Evolutionary conservation across 75 land plant genomes (phyloP).

Genomic region (Larix kaempferi): DNA sequence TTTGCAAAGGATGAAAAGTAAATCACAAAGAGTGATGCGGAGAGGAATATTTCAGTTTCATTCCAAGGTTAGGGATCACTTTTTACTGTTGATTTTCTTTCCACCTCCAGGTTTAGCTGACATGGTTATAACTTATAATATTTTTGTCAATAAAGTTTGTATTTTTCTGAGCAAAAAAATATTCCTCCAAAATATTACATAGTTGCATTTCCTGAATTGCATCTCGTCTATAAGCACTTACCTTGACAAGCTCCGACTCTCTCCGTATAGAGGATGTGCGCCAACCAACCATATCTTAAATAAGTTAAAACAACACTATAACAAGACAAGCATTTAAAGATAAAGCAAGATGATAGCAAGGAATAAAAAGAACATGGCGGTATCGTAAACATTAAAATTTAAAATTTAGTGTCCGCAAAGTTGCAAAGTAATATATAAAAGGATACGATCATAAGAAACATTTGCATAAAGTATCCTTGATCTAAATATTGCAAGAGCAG

Average conservation of each 20-base stretch:
- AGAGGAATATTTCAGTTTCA: too few relatives aligned
- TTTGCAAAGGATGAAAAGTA: too few relatives aligned
- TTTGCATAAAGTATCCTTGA: conserved; percentile 82
- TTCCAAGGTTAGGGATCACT: too few relatives aligned
- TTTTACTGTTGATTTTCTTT: too few relatives aligned
- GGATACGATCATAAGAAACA: conserved; percentile 97
- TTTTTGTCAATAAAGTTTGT: too few relatives aligned
- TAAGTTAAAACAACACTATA: conserved; percentile 1
- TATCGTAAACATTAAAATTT: not conserved
- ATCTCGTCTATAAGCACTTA: conserved; percentile 7
- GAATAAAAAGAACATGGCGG: not conserved
- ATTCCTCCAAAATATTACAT: not conserved
- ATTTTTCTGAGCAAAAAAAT: too few relatives aligned
- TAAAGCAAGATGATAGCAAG: not conserved
- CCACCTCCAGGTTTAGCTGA: too few relatives aligned
- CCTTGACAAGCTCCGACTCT: conserved; percentile 80
- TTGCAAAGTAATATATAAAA: not conserved
- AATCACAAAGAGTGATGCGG: too few relatives aligned
- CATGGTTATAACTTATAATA: too few relatives aligned
- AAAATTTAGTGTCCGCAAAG: not conserved
- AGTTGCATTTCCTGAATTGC: not conserved
- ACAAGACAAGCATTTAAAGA: not conserved
- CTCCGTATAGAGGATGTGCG: conserved; percentile 94
- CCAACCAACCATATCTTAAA: conserved; percentile 94
- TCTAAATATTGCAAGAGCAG: conserved; percentile 76